Conservation (phyloP, 352 stramenopile genomes). For the Phytophthora tentaculata region DNA sequence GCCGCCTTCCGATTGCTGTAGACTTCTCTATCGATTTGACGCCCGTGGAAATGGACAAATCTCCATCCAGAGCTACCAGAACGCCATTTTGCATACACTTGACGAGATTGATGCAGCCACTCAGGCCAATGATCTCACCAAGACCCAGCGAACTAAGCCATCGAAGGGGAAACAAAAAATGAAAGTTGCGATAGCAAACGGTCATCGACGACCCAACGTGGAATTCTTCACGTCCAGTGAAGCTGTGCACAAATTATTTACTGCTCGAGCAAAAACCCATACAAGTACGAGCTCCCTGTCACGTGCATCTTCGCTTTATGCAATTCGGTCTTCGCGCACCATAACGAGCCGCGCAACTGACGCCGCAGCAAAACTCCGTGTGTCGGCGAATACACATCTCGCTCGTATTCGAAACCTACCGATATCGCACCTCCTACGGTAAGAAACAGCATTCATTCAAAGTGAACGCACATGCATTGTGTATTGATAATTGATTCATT, state of each 20-base stretch:
- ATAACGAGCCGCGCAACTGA: neutral
- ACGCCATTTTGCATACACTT: constrained; percentile 18
- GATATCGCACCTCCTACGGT: constrained; percentile 50
- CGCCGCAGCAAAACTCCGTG: constrained; percentile 23
- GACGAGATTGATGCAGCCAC: constrained; percentile 14
- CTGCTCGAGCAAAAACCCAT: constrained; percentile 32
- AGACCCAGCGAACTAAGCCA: neutral
- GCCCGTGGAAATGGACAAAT: constrained; percentile 33
- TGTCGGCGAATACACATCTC: constrained; percentile 42
- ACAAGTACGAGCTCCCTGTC: neutral
- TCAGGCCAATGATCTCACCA: constrained; percentile 12
- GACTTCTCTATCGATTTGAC: constrained; percentile 56
- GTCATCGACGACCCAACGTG: constrained; percentile 37
- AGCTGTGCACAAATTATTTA: constrained; percentile 51
- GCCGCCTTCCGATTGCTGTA: constrained; percentile 33
- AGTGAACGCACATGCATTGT: neutral
- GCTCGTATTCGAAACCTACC: constrained; percentile 51
- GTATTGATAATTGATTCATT: constrained; percentile 10
- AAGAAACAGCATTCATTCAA: constrained; percentile 5
- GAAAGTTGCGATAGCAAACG: constrained; percentile 39
- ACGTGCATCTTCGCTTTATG: neutral
- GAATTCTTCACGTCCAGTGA: constrained; percentile 47
- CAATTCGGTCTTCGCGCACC: neutral
- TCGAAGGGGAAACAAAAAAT: constrained; percentile 18
- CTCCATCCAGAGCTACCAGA: constrained; percentile 20